phyloP scores from a whole-genome alignment of 306 rosid genomes.

The Coriaria nepalensis region DNA sequence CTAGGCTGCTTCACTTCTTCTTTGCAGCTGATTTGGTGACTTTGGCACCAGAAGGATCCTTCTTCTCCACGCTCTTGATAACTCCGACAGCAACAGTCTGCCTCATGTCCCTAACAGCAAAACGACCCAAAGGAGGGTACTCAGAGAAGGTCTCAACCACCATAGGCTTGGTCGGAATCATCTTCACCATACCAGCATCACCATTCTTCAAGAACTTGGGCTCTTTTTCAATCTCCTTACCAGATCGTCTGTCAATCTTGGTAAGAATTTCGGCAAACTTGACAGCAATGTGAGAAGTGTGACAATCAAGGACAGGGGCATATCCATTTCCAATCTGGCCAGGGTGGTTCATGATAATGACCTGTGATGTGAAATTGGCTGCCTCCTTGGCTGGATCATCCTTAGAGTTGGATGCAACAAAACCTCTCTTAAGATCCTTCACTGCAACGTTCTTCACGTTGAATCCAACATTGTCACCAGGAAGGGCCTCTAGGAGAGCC shows the following conservation, averaged over 20 bases:
- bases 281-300: slow-evolving; percentile 25
- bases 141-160: slow-evolving; percentile 25
- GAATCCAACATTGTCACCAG: slow-evolving; percentile 15
- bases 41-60: slow-evolving; percentile 24
- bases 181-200: slow-evolving; percentile 25
- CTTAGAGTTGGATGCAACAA: slow-evolving; percentile 15
- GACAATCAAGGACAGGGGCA: slow-evolving; percentile 29
- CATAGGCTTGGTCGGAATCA: slow-evolving; percentile 30
- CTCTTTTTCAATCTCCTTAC: slow-evolving; percentile 23
- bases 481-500: slow-evolving; percentile 15
- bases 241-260: slow-evolving; percentile 24
- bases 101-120: slow-evolving; percentile 23
- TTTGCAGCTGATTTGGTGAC: slow-evolving; percentile 19
- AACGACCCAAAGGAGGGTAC: slow-evolving; percentile 23
- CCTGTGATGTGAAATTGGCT: slow-evolving; percentile 24
- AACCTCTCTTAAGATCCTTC: slow-evolving; percentile 25
- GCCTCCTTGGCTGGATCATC: slow-evolving; percentile 22
- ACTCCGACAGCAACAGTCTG: slow-evolving; percentile 26
- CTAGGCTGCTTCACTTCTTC: slow-evolving; percentile 17
- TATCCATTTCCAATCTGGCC: slow-evolving; percentile 23
- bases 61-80: slow-evolving; percentile 27
- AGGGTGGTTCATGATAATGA: slow-evolving; percentile 27
- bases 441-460: slow-evolving; percentile 21
- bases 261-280: slow-evolving; percentile 18
- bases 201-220: slow-evolving; percentile 26